Conservation (phyloP, 2,329 filamentous ascomycete species). For the Pezicula carpinea region DNA sequence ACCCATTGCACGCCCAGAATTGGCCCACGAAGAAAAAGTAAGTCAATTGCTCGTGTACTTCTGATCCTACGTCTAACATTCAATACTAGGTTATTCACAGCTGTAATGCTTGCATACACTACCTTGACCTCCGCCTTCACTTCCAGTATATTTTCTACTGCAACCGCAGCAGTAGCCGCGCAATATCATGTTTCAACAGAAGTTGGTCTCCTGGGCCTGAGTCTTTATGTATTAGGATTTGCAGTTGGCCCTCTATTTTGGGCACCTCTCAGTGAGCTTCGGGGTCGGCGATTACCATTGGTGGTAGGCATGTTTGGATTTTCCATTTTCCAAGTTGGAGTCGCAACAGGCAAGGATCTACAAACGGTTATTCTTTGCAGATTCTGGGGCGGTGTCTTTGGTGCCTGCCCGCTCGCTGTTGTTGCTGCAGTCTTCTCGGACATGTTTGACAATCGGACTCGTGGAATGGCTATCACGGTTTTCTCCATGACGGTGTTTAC, state of each 20-base stretch:
- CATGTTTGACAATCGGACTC: conserved; percentile 61
- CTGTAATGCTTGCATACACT: conserved; percentile 66
- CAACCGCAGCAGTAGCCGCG: conserved; percentile 50
- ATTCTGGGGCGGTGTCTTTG: conserved; percentile 70
- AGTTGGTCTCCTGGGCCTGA: conserved; percentile 61
- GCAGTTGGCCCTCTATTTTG: conserved; percentile 68
- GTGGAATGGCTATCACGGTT: conserved; percentile 52
- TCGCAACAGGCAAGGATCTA: conserved; percentile 62
- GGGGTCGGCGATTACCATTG: conserved; percentile 60
- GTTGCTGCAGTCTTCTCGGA: conserved; percentile 69
- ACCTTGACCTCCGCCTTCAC: conserved; percentile 69
- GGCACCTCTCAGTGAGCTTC: conserved; percentile 69
- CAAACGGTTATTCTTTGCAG: conserved; percentile 66
- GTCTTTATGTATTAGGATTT: conserved; percentile 67
- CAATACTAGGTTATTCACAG: conserved; percentile 49
- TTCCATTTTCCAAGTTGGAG: conserved; percentile 61
- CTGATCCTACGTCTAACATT: conserved; percentile 25
- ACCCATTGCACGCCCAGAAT: conserved; percentile 83
- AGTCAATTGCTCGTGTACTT: conserved; percentile 26
- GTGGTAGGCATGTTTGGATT: conserved; percentile 63
- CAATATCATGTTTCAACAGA: conserved; percentile 58
- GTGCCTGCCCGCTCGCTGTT: conserved; percentile 63
- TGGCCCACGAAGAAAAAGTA: conserved; percentile 78
- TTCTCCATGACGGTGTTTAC: conserved; percentile 61
- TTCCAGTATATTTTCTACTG: conserved; percentile 70